Base-by-base conservation (phyloP, 441 rosid species). In the Manihot esculenta region DNA sequence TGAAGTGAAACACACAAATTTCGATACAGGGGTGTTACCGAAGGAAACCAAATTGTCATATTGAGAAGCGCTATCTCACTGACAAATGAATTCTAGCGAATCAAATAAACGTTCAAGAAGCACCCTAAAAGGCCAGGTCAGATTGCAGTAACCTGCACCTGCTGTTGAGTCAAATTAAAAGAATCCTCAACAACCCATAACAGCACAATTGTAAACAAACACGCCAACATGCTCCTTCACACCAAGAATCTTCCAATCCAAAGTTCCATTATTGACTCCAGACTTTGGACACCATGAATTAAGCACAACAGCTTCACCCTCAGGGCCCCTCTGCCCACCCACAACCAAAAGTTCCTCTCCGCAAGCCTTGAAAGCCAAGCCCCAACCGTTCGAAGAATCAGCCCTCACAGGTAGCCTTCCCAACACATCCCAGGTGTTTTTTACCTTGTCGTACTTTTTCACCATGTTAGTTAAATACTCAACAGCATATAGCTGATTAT, bases 351-450 rank as follows among this genome's bases (percentile, higher is more conserved):
- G 66, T 30, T 76, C 49, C 53, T 49, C 58, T 14, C 79, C 82
- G 35, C 74, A 79, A 14, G 82, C 77, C 78, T 79, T 79, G 45
- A 79, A 79, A 7, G 79, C 82, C 59, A 79, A 59, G 18, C 82
- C 82, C 82, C 78, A 79, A n/a, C 82, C 78, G 49, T 74, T 74
- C 0, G 81, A 78, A 48, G 78, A 71, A 68, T 78, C 81, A 41
- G 74, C 76, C 65, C 82, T 71, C 62, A 79, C 76, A n/a, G 79
- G 82, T 60, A 79, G 74, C 74, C 82, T 68, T 47, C 76, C 78
- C 51, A 79, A 49, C 45, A 75, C 74, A 24, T 69, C 64, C 82
- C 82, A 79, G 0, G 69, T 51, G 49, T 79, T 79, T 47, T 72
- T 79, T 56, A 30, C 68, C 48, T 79, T 79, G 47, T 79, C 70